phyloP scores from a whole-genome alignment of 2,329 filamentous ascomycete species.

The Colletotrichum sp. region DNA sequence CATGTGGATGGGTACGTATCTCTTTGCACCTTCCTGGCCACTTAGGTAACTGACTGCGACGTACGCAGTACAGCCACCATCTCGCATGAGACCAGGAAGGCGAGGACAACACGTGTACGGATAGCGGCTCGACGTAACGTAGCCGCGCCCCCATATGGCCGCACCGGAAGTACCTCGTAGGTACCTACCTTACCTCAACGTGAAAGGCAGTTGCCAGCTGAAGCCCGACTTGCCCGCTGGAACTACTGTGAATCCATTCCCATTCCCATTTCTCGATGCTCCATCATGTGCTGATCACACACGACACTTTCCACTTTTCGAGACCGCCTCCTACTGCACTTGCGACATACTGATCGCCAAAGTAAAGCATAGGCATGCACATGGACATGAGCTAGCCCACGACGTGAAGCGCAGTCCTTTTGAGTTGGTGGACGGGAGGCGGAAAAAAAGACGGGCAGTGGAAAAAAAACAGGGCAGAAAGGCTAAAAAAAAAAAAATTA shows the following conservation, averaged over 20 bases:
- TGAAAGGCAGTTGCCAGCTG: background rate
- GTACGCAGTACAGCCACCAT: background rate
- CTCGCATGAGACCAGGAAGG: background rate
- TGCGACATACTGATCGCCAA: background rate
- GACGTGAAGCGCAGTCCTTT: background rate
- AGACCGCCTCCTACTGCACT: background rate
- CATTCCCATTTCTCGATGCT: background rate
- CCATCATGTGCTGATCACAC: background rate
- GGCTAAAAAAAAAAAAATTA: background rate
- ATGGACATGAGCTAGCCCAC: background rate
- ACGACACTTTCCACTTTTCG: background rate
- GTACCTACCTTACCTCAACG: background rate
- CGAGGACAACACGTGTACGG: background rate
- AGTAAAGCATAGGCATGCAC: background rate
- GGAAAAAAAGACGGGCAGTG: background rate
- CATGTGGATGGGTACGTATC: background rate
- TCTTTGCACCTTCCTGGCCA: background rate
- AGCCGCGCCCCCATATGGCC: background rate
- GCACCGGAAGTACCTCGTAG: background rate
- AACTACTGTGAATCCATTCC: background rate
- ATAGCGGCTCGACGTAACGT: background rate
- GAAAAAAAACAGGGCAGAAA: background rate
- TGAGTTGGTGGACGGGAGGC: background rate
- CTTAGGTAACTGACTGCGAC: background rate
- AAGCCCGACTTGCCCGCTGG: background rate